Evolutionary conservation across 805 yeast genomes (phyloP).

Genomic region (Pichia californica): DNA sequence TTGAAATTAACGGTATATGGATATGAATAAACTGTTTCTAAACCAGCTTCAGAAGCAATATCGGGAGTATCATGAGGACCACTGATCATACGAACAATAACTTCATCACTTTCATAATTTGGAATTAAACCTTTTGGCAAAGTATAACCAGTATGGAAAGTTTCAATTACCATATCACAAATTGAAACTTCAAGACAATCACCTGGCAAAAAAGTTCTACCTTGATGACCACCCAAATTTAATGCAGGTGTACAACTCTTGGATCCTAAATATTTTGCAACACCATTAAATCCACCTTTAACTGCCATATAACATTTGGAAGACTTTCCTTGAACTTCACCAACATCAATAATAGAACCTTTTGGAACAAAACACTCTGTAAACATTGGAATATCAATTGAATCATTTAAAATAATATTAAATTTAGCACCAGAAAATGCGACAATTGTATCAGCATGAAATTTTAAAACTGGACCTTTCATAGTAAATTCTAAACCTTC

Average conservation of each 20-base stretch:
- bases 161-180: not conserved
- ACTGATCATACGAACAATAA: constrained; percentile 18
- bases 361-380: constrained; percentile 19
- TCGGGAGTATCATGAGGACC: constrained; percentile 29
- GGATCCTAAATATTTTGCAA: constrained; percentile 26
- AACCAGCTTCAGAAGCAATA: constrained; percentile 22
- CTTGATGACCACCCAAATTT: constrained; percentile 28
- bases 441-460: constrained; percentile 20
- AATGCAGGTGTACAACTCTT: constrained; percentile 26
- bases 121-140: constrained; percentile 19
- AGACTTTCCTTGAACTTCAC: constrained; percentile 15
- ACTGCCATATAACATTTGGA: constrained; percentile 24
- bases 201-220: constrained; percentile 24
- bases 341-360: constrained; percentile 20
- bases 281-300: constrained; percentile 28
- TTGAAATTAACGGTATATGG: constrained; percentile 23
- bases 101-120: constrained; percentile 7
- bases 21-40: constrained; percentile 17
- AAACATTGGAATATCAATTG: constrained; percentile 18
- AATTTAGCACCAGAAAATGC: constrained; percentile 24
- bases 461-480: constrained; percentile 24
- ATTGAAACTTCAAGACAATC: constrained; percentile 21
- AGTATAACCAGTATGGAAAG: constrained; percentile 11
- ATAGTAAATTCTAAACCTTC: constrained; percentile 24
- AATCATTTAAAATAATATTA: constrained; percentile 14